Base-by-base conservation (phyloP, 2,329 filamentous ascomycete species). In the Colletotrichum tropicale region DNA sequence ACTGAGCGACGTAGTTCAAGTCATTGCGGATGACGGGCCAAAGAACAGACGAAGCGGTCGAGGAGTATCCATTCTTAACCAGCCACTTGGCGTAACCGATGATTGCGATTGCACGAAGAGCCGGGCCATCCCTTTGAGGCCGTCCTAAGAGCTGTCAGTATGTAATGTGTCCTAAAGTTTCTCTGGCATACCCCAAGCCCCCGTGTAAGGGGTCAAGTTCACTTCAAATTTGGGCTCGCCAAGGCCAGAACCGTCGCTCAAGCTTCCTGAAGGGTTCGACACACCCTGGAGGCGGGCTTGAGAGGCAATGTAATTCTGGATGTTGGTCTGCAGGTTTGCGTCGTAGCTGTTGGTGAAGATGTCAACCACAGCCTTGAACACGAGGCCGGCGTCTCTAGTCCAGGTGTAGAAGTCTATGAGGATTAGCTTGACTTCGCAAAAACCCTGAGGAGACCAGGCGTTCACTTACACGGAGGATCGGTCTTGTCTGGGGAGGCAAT, bases 11-110 rank as follows among this genome's bases (percentile, higher is more conserved):
- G 77, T 96, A 97, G 60, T 88, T 89, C 38, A 98, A 88, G 80
- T 97, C 95, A 78, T 96, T 96, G 64, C 89, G 87, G 62, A 96
- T 90, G 68, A 96, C 87, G 4, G 94, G 94, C 94, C 94, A 96
- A 58, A 94, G 86, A 60, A 90, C 87, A 61, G 86, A 82, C 6
- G 83, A 84, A 4, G 91, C 93, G 1, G 89, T 90, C 4, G 86
- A 86, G 13, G 91, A 86, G 80, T 93, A 91, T 10, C 92, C 93
- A 76, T 94, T 93, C 58, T 85, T 86, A 66, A 95, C 85, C 32
- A 96, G 86, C 91, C 93, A 95, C 80, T 93, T 92, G 8, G 93
- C 90, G 81, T 96, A 97, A 1, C 88, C 88, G 70, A 94, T 93
- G 80, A 97, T 84, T 4, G 95, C 91, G 61, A 92, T 95, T 2